Evolutionary conservation across 306 rosid species (phyloP).

Genomic region (Prunus davidiana): DNA sequence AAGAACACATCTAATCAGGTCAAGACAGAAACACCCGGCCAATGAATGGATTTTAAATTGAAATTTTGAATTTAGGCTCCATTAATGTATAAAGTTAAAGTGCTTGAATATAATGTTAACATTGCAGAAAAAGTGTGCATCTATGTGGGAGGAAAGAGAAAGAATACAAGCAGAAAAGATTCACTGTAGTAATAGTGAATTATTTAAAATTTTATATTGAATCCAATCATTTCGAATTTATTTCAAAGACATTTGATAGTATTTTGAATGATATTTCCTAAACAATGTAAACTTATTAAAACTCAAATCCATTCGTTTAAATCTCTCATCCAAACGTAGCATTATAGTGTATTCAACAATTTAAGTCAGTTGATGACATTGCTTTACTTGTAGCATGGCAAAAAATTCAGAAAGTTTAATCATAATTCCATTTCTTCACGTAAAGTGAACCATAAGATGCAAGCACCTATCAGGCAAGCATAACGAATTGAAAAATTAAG

Average conservation of each 20-base stretch:
- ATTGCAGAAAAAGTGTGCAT: not conserved
- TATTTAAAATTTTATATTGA: not conserved
- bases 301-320: not conserved
- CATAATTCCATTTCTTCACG: not conserved
- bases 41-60: not conserved
- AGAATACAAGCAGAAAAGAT: not conserved
- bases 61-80: not conserved
- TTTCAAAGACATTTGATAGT: not conserved
- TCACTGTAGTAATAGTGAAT: not conserved
- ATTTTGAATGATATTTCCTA: not conserved
- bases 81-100: not conserved
- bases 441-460: not conserved
- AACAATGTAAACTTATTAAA: not conserved
- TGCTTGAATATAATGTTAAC: not conserved
- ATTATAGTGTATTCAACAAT: not conserved
- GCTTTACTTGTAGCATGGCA: not conserved
- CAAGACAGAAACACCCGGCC: not conserved
- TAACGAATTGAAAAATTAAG: not conserved
- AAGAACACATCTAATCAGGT: constrained; percentile 14
- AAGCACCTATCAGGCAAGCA: not conserved
- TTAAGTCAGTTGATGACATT: not conserved
- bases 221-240: not conserved
- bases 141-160: not conserved
- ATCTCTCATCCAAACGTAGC: not conserved
- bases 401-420: not conserved